Conservation (phyloP, 1,139 yeast species). For the Meyerozyma smithsonii region DNA sequence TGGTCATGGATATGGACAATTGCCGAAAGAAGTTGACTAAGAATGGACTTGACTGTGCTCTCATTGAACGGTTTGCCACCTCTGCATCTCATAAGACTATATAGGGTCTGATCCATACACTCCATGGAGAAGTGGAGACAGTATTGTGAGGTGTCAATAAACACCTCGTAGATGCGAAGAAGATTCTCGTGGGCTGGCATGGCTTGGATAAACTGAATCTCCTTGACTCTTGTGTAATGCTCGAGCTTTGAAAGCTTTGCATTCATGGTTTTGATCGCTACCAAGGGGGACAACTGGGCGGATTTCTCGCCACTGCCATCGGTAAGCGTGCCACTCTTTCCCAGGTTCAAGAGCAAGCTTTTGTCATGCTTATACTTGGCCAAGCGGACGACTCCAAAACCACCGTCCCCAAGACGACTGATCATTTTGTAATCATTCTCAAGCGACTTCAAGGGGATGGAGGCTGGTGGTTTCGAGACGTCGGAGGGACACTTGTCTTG, state of each 20-base stretch:
- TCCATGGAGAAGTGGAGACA: constrained; percentile 86
- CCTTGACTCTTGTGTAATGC: constrained; percentile 67
- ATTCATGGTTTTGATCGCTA: constrained; percentile 83
- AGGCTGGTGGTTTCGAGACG: constrained; percentile 16
- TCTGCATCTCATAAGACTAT: constrained; percentile 63
- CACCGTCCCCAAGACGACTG: constrained; percentile 64
- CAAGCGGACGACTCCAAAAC: constrained; percentile 69
- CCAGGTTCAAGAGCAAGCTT: constrained; percentile 8
- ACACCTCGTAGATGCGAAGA: constrained; percentile 72
- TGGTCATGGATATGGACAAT: constrained; percentile 74
- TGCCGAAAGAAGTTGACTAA: constrained; percentile 70
- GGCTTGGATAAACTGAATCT: constrained; percentile 63
- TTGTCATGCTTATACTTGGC: constrained; percentile 38
- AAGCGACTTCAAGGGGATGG: constrained; percentile 38
- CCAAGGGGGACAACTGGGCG: constrained; percentile 29
- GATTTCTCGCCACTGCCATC: constrained; percentile 36
- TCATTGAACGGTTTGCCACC: constrained; percentile 48
- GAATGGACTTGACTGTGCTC: constrained; percentile 57
- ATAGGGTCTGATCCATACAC: constrained; percentile 74
- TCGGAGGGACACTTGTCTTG: constrained; percentile 8
- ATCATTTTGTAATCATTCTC: constrained; percentile 45
- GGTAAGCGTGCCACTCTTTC: constrained; percentile 41
- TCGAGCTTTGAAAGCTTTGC: constrained; percentile 42
- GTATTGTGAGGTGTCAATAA: constrained; percentile 55
- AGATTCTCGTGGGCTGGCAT: constrained; percentile 71